These are phyloP conservation scores for Phytophthora foliorum DNA, from an alignment of 352 stramenopile species.

Conservation along the genomic window DNA sequence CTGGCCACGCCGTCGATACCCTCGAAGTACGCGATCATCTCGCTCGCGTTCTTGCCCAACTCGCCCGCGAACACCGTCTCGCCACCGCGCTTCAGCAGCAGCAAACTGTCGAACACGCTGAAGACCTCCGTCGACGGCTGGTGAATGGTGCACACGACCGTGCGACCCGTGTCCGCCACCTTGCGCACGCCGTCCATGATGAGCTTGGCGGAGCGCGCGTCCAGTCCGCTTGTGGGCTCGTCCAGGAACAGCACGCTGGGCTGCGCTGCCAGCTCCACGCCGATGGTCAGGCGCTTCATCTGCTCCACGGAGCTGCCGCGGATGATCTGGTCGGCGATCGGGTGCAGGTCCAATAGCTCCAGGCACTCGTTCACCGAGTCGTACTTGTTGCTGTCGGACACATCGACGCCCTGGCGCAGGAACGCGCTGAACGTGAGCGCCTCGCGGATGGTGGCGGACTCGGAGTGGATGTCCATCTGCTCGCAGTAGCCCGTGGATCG, in stretches of 20 bases:
- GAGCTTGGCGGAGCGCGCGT: constrained; percentile 83
- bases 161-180: constrained; percentile 69
- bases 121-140: constrained; percentile 91
- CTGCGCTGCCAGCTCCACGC: not conserved
- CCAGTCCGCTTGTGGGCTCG: constrained; percentile 87
- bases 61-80: constrained; percentile 55
- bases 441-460: constrained; percentile 64
- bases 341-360: constrained; percentile 40
- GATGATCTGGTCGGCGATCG: constrained; percentile 36
- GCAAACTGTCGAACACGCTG: constrained; percentile 14
- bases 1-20: constrained; percentile 34
- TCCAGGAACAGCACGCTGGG: constrained; percentile 29
- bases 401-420: constrained; percentile 15
- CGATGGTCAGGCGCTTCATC: constrained; percentile 35
- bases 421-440: constrained; percentile 23
- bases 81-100: constrained; percentile 28
- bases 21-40: constrained; percentile 24
- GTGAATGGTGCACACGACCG: constrained; percentile 93
- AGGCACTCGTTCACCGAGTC: constrained; percentile 32
- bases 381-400: constrained; percentile 35
- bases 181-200: constrained; percentile 89
- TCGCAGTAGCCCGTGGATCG: constrained; percentile 3
- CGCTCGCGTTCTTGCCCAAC: constrained; percentile 37
- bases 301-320: constrained; percentile 7
- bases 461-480: constrained; percentile 16